Conservation (phyloP, 768 basidiomycete genomes). For the Mycena vulgaris region DNA sequence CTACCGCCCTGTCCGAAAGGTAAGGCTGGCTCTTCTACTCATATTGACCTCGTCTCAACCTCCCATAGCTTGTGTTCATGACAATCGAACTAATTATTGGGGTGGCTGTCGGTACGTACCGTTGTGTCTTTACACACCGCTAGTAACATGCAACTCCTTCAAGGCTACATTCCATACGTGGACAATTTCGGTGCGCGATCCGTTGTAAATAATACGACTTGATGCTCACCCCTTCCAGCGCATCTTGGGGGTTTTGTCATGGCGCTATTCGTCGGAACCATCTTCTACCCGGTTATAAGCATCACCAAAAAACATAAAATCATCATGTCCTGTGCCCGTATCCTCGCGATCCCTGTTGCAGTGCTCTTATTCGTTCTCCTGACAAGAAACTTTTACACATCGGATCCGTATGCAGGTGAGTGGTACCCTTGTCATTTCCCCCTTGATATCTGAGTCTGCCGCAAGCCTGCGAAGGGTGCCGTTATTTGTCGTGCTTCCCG, state of each 20-base stretch:
- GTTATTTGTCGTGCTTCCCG: constrained; percentile 93
- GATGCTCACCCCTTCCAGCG: constrained; percentile 50
- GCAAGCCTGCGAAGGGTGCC: constrained; percentile 87
- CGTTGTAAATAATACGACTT: not conserved
- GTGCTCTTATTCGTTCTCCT: constrained; percentile 88
- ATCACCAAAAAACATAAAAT: constrained; percentile 79
- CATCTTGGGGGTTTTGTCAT: constrained; percentile 92
- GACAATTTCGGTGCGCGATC: constrained; percentile 86
- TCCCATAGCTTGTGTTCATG: constrained; percentile 82
- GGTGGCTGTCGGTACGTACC: constrained; percentile 74
- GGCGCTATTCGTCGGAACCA: constrained; percentile 86
- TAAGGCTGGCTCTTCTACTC: constrained; percentile 44
- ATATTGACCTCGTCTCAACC: not conserved
- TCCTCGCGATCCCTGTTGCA: constrained; percentile 81
- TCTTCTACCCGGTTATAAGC: constrained; percentile 93
- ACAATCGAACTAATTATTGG: constrained; percentile 90
- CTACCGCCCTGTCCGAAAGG: constrained; percentile 85
- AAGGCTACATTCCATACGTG: constrained; percentile 58
- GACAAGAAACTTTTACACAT: constrained; percentile 90
- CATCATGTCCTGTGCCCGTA: constrained; percentile 81
- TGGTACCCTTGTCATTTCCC: constrained; percentile 31
- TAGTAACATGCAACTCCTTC: not conserved
- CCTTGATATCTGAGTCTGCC: constrained; percentile 12
- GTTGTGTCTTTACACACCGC: not conserved
- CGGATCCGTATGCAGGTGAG: constrained; percentile 87